Conservation (phyloP, 805 yeast species). For the Metschnikowia peoriensis region DNA sequence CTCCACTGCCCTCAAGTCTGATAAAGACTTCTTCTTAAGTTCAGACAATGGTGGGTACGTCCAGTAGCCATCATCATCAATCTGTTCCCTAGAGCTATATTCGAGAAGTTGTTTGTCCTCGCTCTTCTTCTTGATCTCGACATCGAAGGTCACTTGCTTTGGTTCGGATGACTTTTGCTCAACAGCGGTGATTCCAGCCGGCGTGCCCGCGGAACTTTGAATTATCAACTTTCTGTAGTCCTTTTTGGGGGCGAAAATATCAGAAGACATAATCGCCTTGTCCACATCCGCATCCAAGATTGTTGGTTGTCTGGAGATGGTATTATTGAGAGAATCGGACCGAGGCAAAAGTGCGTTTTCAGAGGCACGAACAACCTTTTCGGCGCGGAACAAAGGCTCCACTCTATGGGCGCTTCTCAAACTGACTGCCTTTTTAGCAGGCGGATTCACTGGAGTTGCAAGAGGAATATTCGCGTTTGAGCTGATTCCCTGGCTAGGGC, state of each 20-base stretch:
- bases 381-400: constrained; percentile 48
- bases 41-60: constrained; percentile 72
- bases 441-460: constrained; percentile 19
- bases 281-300: constrained; percentile 44
- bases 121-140: constrained; percentile 7
- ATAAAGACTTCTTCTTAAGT: constrained; percentile 55
- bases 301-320: constrained; percentile 2
- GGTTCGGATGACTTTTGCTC: constrained; percentile 17
- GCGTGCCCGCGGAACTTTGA: constrained; percentile 35
- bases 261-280: constrained; percentile 66
- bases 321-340: constrained; percentile 7
- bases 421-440: constrained; percentile 56
- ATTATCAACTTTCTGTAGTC: constrained; percentile 54
- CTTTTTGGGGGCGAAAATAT: constrained; percentile 63
- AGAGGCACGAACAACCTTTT: background rate
- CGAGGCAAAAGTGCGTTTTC: constrained; percentile 9
- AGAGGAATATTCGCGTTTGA: constrained; percentile 29
- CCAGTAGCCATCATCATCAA: constrained; percentile 80
- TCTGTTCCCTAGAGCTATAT: constrained; percentile 26
- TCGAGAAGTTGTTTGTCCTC: constrained; percentile 17
- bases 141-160: constrained; percentile 35
- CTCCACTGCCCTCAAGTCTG: constrained; percentile 61
- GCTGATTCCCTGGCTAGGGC: constrained; percentile 21
- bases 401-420: constrained; percentile 56
- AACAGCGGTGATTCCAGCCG: background rate